Conservation (phyloP, 179 eudicot genomes). For the Spergularia azorica region DNA sequence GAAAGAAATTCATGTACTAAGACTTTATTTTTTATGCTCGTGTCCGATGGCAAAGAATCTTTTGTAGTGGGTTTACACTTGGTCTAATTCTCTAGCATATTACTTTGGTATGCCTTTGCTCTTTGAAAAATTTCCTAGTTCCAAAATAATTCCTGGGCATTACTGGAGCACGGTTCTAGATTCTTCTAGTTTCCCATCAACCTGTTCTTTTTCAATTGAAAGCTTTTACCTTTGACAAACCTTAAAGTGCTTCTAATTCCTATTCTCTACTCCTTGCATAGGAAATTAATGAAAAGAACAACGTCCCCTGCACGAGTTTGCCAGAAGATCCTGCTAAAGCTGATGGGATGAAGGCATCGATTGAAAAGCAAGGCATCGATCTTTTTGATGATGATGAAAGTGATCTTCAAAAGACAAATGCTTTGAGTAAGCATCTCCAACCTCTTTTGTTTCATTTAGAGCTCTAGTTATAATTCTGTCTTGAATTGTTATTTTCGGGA, state of each 20-base stretch:
- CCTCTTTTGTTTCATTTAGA: neutral
- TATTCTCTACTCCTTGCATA: conserved; percentile 29
- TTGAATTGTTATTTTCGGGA: neutral
- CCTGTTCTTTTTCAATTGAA: conserved; percentile 8
- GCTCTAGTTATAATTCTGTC: too few relatives aligned
- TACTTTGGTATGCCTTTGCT: neutral
- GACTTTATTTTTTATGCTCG: neutral
- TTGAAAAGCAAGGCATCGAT: conserved; percentile 61
- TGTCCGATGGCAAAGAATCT: neutral
- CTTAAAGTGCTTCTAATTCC: neutral
- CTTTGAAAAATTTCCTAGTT: conserved; percentile 1
- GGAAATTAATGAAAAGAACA: conserved; percentile 48
- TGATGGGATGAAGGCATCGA: conserved; percentile 21
- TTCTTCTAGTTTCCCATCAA: neutral
- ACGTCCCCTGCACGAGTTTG: conserved; percentile 26
- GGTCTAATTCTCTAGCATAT: neutral
- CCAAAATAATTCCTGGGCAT: neutral
- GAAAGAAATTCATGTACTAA: neutral
- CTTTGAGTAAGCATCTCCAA: conserved; percentile 65
- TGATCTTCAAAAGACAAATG: conserved; percentile 63
- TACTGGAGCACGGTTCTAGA: neutral
- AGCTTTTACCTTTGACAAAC: neutral
- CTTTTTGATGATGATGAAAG: conserved; percentile 65
- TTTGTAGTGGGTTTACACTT: neutral
- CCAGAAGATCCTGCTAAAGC: conserved; percentile 26